These are phyloP conservation scores for Ulvella scutata DNA, from an alignment of 139 green algal species.

Conservation along the genomic window DNA sequence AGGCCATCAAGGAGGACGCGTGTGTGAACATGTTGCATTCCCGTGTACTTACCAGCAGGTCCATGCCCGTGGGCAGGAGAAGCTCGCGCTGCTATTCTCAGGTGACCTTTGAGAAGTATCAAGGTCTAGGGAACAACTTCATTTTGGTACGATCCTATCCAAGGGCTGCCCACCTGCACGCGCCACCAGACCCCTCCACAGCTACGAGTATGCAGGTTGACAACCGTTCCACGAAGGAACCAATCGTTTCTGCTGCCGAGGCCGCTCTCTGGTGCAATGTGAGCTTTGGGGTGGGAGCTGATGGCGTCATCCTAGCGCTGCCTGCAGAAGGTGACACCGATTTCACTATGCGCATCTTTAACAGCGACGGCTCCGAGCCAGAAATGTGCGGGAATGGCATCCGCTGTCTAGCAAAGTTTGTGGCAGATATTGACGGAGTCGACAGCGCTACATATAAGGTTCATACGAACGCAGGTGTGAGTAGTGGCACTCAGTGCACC, in stretches of 20 bases:
- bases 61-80: too few relatives aligned
- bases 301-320: conserved; percentile 92
- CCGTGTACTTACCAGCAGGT: too few relatives aligned
- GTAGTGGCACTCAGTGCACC: too few relatives aligned
- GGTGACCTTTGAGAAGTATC: conserved; percentile 88
- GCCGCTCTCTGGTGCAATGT: conserved; percentile 77
- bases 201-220: conserved; percentile 53
- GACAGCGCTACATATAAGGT: conserved; percentile 51
- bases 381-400: conserved; percentile 99
- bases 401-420: conserved; percentile 84
- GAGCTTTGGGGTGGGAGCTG: conserved; percentile 91
- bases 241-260: conserved; percentile 59
- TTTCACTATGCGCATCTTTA: conserved; percentile 96
- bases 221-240: conserved; percentile 61
- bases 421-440: conserved; percentile 56
- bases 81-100: too few relatives aligned
- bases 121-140: conserved; percentile 98
- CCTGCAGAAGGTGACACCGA: conserved; percentile 51
- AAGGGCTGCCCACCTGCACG: too few relatives aligned
- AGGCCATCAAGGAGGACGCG: too few relatives aligned
- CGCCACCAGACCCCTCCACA: too few relatives aligned
- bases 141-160: conserved; percentile 74
- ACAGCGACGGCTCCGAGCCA: conserved; percentile 89
- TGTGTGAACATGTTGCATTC: too few relatives aligned
- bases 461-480: conserved; percentile 68